Base-by-base conservation (phyloP, 1,284 basidiomycete genomes). In the Apiotrichum porosum region DNA sequence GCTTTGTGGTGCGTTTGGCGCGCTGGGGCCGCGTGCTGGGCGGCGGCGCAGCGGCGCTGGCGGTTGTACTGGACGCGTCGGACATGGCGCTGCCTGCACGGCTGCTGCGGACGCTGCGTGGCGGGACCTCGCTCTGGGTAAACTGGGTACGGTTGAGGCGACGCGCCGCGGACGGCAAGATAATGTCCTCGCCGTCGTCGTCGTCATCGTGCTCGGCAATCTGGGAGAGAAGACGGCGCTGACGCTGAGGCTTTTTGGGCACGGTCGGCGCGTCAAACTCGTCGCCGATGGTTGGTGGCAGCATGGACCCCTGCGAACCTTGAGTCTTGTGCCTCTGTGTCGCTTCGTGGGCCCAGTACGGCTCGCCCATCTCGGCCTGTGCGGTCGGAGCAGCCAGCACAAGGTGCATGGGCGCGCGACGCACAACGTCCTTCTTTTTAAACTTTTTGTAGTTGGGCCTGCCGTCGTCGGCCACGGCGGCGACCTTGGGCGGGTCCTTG, bases 381-480 rank as follows among this genome's bases (percentile, higher is more conserved):
- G 56, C 47, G 4, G 54, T 58, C 12, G 58, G 58, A 0, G 56
- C 60, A 10, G 60, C 60, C 10, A 74, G 54, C 5, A 60, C 56
- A 24, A 74, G 48, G 18, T 42, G 35, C 9, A 74, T 17, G 3
- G 71, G 71, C 26, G 62, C 48, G 19, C 60, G 48, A 15, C 66
- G 43, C 6, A 60, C 33, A 31, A 71, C 53, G 34, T 64, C 58
- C 54, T 73, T 71, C 71, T 83, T 84, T 60, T 83, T 88, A 66
- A 92, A 92, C 72, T 86, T 91, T 69, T 92, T 92, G 71, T 84
- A 91, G 65, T 92, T 84, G 2, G 81, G 81, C 50, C 75, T 76
- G 0, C 81, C 81, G 45, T 78, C 84, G 17, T 79, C 73, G 6
- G 74, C 52, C 21, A 54, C 52, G 58, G 41, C 40, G 18, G 36